Conservation (phyloP, 1,139 yeast species). For the Magnusiomyces fungicola region DNA sequence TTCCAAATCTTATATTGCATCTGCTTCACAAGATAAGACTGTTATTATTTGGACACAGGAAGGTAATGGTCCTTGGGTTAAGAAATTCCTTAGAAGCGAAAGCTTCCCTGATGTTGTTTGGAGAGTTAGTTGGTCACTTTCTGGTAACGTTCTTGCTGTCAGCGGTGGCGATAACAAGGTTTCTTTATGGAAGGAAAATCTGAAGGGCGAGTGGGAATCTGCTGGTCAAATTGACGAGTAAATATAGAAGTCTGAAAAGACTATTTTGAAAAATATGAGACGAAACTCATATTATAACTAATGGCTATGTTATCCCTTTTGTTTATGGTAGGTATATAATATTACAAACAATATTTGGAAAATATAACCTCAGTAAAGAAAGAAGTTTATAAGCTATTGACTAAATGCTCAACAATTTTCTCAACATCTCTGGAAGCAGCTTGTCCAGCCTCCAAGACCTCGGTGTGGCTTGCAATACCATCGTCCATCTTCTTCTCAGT, state of each 20-base stretch:
- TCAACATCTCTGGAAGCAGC: conserved; percentile 79
- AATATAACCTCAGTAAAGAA: neutral
- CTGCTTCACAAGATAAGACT: conserved; percentile 94
- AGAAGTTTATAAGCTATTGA: conserved; percentile 34
- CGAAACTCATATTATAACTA: too few relatives aligned
- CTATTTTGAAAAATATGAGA: too few relatives aligned
- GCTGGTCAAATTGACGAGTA: conserved; percentile 91
- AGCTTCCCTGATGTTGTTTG: conserved; percentile 95
- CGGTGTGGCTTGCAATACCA: conserved; percentile 86
- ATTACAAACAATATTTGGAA: neutral
- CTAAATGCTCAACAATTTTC: conserved; percentile 54
- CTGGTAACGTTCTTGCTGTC: conserved; percentile 92
- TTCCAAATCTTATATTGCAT: conserved; percentile 86
- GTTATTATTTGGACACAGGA: conserved; percentile 92
- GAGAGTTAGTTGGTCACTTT: conserved; percentile 97
- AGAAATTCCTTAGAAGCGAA: conserved; percentile 57
- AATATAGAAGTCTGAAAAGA: too few relatives aligned
- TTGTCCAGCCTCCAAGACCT: conserved; percentile 77
- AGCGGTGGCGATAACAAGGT: conserved; percentile 96
- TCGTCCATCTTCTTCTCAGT: conserved; percentile 29
- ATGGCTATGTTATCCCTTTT: too few relatives aligned
- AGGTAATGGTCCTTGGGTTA: conserved; percentile 69
- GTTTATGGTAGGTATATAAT: neutral
- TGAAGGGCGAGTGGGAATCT: conserved; percentile 91
- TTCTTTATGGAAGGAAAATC: conserved; percentile 92